A percentile compares a stretch with the other conserved stretches of the same genome.
Evolutionary conservation across 2,329 filamentous ascomycete genomes (phyloP).

Genomic region (Aspergillus sclerotialis): DNA sequence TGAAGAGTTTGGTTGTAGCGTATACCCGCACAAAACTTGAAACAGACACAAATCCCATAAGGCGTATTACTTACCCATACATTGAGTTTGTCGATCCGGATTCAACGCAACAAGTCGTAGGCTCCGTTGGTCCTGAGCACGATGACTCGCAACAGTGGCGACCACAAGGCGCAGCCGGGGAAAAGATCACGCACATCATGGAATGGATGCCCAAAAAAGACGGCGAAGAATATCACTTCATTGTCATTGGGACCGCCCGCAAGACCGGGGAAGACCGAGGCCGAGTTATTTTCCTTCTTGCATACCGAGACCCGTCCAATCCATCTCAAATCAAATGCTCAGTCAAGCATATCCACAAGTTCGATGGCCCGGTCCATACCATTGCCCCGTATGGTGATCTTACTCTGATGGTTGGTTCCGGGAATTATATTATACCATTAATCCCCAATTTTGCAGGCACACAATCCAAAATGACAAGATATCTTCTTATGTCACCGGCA

Average conservation of each 20-base stretch:
- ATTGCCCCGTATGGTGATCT: constrained; percentile 44
- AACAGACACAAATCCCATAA: constrained; percentile 19
- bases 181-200: constrained; percentile 35
- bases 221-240: constrained; percentile 32
- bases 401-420: constrained; percentile 41
- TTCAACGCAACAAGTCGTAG: constrained; percentile 15
- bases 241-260: constrained; percentile 34
- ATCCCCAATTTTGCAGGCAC: constrained; percentile 34
- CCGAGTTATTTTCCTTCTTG: constrained; percentile 32
- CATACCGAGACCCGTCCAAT: constrained; percentile 18
- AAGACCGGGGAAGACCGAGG: constrained; percentile 23
- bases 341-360: constrained; percentile 30
- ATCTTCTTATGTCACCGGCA: constrained; percentile 42
- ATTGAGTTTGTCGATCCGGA: constrained; percentile 36
- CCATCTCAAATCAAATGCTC: constrained; percentile 24
- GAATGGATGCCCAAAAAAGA: constrained; percentile 33
- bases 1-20: constrained; percentile 45
- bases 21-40: constrained; percentile 27
- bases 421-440: constrained; percentile 37
- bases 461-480: constrained; percentile 35
- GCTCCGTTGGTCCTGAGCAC: constrained; percentile 4
- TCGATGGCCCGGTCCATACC: constrained; percentile 44
- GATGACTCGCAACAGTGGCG: constrained; percentile 14
- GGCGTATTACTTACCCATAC: constrained; percentile 24
- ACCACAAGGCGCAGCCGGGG: constrained; percentile 29